Conservation (phyloP, 1,284 basidiomycete species). For the Trichosporon ovoides region DNA sequence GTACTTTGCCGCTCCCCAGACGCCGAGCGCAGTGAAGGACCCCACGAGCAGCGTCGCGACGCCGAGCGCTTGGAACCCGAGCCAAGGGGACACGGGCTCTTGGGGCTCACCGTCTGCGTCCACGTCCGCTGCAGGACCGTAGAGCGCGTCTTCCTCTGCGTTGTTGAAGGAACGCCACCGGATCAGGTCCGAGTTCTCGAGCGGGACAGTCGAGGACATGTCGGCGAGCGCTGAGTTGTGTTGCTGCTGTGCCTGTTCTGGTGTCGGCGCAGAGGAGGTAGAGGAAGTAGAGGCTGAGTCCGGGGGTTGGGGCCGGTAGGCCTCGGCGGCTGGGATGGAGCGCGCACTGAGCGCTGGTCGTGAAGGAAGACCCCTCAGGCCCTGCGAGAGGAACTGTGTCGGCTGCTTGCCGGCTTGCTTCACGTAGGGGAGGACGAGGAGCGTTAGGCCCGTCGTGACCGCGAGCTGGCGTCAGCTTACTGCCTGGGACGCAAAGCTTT, state of each 20-base stretch:
- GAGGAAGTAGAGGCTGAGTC: too few species aligned
- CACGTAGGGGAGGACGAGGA: slow-evolving; percentile 34
- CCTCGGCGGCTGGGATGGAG: not conserved
- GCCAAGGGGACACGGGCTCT: slow-evolving; percentile 19
- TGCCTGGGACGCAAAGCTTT: too few species aligned
- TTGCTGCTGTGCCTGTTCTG: too few species aligned
- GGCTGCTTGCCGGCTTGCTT: slow-evolving; percentile 29
- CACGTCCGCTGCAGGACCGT: slow-evolving; percentile 18
- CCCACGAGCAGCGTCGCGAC: slow-evolving; percentile 41
- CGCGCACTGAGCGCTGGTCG: not conserved
- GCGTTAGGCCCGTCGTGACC: slow-evolving; percentile 34
- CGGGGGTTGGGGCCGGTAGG: not conserved
- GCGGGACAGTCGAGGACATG: not conserved
- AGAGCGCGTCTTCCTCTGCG: slow-evolving; percentile 27
- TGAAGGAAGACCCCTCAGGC: not conserved
- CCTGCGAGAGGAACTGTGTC: slow-evolving; percentile 24
- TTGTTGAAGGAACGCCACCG: slow-evolving; percentile 27
- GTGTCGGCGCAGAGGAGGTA: too few species aligned
- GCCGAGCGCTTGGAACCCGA: slow-evolving; percentile 37
- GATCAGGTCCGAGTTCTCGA: slow-evolving; percentile 1
- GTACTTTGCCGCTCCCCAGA: slow-evolving; percentile 30
- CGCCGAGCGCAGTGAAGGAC: slow-evolving; percentile 33
- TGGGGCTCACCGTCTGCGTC: slow-evolving; percentile 18
- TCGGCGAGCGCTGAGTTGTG: too few species aligned
- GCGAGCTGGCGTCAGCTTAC: slow-evolving; percentile 32